These are phyloP conservation scores for Lepiota subincarnata DNA, from an alignment of 768 basidiomycete genomes.

Conservation along the genomic window DNA sequence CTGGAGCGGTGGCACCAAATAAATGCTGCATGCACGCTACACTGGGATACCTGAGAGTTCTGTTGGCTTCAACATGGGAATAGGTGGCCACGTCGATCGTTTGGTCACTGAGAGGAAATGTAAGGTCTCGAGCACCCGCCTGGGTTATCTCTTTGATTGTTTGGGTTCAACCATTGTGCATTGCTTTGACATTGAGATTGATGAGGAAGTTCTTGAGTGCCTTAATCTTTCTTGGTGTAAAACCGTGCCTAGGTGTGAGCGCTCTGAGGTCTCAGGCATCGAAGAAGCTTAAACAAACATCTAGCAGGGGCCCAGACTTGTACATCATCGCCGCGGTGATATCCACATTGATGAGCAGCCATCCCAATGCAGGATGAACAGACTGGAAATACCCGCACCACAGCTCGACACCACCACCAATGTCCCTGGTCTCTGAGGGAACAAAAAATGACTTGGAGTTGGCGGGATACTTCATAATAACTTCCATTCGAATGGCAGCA, in stretches of 20 bases:
- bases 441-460: conserved; percentile 79
- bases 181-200: conserved; percentile 29
- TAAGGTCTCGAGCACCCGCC: conserved; percentile 49
- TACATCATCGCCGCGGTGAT: conserved; percentile 81
- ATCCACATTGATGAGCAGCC: conserved; percentile 74
- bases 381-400: conserved; percentile 86
- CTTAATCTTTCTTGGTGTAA: conserved; percentile 55
- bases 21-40: conserved; percentile 64
- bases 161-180: conserved; percentile 34
- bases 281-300: conserved; percentile 56
- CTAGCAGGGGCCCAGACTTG: conserved; percentile 55
- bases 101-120: conserved; percentile 56
- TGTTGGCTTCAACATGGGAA: conserved; percentile 50
- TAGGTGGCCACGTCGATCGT: conserved; percentile 56
- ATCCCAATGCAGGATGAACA: conserved; percentile 62
- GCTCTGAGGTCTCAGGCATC: conserved; percentile 19
- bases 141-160: conserved; percentile 58
- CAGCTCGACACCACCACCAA: conserved; percentile 63
- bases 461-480: conserved; percentile 65
- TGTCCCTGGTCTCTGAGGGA: conserved; percentile 44
- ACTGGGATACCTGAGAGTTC: conserved; percentile 54
- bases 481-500: conserved; percentile 78
- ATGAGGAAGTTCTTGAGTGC: conserved; percentile 36
- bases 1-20: too few relatives aligned
- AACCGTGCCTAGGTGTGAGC: conserved; percentile 31